Evolutionary conservation across 2,329 filamentous ascomycete species (phyloP).

Genomic region (Esteya vermicola): DNA sequence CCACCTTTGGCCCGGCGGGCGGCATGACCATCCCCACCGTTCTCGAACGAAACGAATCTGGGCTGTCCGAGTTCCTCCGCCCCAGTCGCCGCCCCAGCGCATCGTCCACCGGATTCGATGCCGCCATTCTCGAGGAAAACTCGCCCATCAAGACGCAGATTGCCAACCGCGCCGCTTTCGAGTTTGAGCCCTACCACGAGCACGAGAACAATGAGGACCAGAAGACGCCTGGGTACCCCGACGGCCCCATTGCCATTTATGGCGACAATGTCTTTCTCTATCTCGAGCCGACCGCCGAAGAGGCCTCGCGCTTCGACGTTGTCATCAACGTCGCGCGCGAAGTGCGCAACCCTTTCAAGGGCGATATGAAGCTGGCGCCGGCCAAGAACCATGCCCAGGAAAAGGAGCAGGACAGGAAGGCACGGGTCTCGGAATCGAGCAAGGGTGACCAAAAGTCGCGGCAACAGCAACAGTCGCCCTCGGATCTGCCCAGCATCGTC

Average conservation of each 20-base stretch:
- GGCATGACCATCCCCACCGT: constrained; percentile 52
- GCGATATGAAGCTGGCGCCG: neutral
- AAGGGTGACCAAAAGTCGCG: too few species aligned
- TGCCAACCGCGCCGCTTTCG: constrained; percentile 42
- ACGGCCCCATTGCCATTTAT: constrained; percentile 72
- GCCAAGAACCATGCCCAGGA: too few species aligned
- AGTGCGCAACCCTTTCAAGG: constrained; percentile 59
- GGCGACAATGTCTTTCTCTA: constrained; percentile 66
- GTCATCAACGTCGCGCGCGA: constrained; percentile 77
- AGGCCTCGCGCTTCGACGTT: constrained; percentile 65
- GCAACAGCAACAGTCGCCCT: neutral
- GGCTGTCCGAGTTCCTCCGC: constrained; percentile 42
- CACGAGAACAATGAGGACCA: constrained; percentile 64
- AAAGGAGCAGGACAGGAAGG: too few species aligned
- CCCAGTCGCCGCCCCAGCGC: constrained; percentile 31
- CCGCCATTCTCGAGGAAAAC: constrained; percentile 37
- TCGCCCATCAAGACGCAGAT: constrained; percentile 47
- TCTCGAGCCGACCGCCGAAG: constrained; percentile 63
- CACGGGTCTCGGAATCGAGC: too few species aligned
- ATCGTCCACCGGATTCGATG: constrained; percentile 18
- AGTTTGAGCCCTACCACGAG: constrained; percentile 47
- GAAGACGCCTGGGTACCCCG: constrained; percentile 69
- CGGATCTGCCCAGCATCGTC: too few species aligned
- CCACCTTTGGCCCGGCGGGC: constrained; percentile 44
- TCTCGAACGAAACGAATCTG: constrained; percentile 43